phyloP scores from a whole-genome alignment of 176 grass and related monocot genomes.

The Bolboschoenus planiculmis region DNA sequence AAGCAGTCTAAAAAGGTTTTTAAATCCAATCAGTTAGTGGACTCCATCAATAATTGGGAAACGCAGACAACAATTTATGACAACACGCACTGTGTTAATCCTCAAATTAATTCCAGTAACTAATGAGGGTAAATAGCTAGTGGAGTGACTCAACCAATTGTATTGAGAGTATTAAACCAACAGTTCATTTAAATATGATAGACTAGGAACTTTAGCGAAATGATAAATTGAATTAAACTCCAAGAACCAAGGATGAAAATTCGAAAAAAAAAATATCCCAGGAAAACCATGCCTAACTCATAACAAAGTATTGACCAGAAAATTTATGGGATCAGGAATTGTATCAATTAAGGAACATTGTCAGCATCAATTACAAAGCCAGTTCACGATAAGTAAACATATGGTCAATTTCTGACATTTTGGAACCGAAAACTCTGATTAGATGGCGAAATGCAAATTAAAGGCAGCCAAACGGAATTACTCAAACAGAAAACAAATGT shows the following conservation, averaged over 20 bases:
- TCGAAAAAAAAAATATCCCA: not conserved
- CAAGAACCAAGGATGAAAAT: not conserved
- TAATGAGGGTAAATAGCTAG: too few species aligned
- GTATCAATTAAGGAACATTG: not conserved
- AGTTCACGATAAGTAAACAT: not conserved
- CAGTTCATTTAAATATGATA: too few species aligned
- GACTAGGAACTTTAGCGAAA: not conserved
- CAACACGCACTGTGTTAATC: not conserved
- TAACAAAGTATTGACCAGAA: not conserved
- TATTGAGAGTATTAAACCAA: too few species aligned
- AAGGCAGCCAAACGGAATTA: not conserved
- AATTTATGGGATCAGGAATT: not conserved
- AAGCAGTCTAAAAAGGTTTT: not conserved
- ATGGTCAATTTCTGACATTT: not conserved
- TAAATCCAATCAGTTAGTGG: not conserved
- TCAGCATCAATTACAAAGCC: not conserved
- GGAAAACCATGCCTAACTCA: not conserved
- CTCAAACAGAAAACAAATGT: not conserved
- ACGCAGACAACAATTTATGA: not conserved
- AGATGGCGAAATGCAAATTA: not conserved
- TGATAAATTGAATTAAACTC: not conserved
- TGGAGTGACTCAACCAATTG: too few species aligned
- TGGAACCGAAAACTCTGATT: not conserved
- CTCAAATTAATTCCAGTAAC: too few species aligned
- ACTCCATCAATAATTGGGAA: not conserved